Evolutionary conservation across 352 stramenopile genomes (phyloP).

Genomic region (Globisporangium paddicum): DNA sequence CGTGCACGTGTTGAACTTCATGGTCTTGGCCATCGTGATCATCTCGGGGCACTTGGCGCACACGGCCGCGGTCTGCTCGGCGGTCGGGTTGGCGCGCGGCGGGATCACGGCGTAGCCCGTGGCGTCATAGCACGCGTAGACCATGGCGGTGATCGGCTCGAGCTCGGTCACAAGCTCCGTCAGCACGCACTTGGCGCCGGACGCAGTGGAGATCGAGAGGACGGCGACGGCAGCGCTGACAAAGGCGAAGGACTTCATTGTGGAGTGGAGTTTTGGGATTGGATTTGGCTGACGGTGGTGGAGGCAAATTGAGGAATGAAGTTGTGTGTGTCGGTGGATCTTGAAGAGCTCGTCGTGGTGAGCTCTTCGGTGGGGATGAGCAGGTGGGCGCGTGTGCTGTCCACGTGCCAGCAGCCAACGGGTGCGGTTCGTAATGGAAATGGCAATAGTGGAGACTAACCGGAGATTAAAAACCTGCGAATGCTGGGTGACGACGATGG

Average conservation of each 20-base stretch:
- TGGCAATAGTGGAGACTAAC: neutral
- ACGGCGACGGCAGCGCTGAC: neutral
- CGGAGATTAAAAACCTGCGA: constrained; percentile 2
- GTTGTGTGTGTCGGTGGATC: neutral
- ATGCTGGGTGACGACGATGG: constrained; percentile 1
- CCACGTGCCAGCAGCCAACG: constrained; percentile 4
- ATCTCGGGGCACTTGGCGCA: constrained; percentile 9
- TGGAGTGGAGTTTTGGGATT: neutral
- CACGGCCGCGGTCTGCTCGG: neutral
- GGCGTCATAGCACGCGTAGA: constrained; percentile 4
- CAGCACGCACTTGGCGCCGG: neutral
- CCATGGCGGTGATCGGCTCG: neutral
- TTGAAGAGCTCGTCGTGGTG: constrained; percentile 5
- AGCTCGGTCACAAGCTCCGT: neutral
- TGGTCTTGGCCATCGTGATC: constrained; percentile 7
- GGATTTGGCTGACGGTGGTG: neutral
- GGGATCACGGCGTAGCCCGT: constrained; percentile 9
- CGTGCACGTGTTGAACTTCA: constrained; percentile 10
- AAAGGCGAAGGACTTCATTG: constrained; percentile 10
- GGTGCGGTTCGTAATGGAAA: neutral
- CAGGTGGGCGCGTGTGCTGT: neutral
- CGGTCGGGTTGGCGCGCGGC: constrained; percentile 8
- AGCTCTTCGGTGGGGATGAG: neutral
- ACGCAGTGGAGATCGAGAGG: neutral
- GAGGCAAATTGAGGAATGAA: constrained; percentile 7